Percentiles rank a stretch among this genome's conserved stretches.
Evolutionary conservation across 2,329 filamentous ascomycete species (phyloP).

Genomic region (Cercospora nicotianae): DNA sequence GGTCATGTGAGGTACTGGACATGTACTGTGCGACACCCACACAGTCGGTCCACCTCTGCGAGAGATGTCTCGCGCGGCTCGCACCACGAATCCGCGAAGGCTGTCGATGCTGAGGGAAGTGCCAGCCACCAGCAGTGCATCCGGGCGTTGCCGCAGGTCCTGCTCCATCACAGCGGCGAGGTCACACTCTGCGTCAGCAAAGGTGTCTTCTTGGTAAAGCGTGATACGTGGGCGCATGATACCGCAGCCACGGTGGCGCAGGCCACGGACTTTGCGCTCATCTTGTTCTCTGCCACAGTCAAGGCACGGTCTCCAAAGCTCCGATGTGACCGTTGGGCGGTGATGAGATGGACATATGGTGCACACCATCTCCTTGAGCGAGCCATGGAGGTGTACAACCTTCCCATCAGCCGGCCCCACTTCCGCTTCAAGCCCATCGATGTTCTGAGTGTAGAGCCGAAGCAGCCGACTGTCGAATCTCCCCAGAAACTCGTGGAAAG

Average conservation of each 20-base stretch:
- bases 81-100: neutral
- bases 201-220: constrained; percentile 5
- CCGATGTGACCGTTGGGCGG: neutral
- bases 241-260: neutral
- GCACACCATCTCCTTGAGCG: constrained; percentile 2
- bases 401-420: neutral
- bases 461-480: neutral
- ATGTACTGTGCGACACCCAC: neutral
- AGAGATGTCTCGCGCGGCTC: neutral
- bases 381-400: neutral
- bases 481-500: neutral
- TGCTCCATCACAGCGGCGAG: neutral
- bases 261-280: neutral
- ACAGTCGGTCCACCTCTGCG: neutral
- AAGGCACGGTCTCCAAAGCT: neutral
- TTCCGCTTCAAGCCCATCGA: neutral
- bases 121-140: neutral
- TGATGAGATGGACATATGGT: constrained; percentile 1
- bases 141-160: neutral
- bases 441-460: constrained; percentile 8
- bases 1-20: neutral
- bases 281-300: neutral
- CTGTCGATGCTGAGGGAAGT: neutral
- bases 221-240: constrained; percentile 6
- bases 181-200: neutral